phyloP scores from a whole-genome alignment of 163 green algal genomes.

The Prototheca wickerhamii region DNA sequence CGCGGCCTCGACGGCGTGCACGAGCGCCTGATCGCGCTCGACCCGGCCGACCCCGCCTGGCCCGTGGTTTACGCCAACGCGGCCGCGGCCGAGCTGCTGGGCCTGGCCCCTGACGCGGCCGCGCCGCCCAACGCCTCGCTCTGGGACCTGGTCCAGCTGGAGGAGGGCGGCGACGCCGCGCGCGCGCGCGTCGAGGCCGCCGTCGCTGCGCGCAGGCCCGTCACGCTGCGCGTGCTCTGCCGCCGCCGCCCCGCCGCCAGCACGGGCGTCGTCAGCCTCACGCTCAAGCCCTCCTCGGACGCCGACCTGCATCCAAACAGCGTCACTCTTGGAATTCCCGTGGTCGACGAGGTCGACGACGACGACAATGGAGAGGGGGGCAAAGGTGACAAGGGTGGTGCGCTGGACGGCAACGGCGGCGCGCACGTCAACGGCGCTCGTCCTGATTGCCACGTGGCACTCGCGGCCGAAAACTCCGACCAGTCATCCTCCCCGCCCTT shows the following conservation, averaged over 20 bases:
- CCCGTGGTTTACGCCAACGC: constrained; percentile 40
- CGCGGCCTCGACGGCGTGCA: constrained; percentile 11
- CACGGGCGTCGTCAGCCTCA: background rate
- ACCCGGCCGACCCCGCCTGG: constrained; percentile 25
- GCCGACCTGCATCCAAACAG: background rate
- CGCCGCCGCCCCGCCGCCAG: background rate
- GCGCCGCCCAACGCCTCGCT: constrained; percentile 1
- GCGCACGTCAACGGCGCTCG: no score
- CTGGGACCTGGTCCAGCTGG: constrained; percentile 25
- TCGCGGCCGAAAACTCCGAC: no score
- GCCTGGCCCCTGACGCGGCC: background rate
- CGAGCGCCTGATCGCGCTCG: constrained; percentile 36
- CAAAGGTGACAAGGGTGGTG: no score
- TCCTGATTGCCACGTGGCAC: no score
- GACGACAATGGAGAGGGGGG: no score
- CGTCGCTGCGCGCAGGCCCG: background rate
- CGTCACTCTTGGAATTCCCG: no score
- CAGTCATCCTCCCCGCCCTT: background rate
- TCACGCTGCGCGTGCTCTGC: background rate
- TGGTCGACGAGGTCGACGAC: no score
- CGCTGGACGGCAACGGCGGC: no score
- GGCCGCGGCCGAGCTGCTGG: background rate
- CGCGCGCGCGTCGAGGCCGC: background rate
- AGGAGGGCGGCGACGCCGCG: background rate
- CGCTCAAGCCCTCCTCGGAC: background rate